Percentiles rank a stretch among this genome's conserved stretches.
Evolutionary conservation across 352 stramenopile species (phyloP).

Genomic region (Pythium monospermum): DNA sequence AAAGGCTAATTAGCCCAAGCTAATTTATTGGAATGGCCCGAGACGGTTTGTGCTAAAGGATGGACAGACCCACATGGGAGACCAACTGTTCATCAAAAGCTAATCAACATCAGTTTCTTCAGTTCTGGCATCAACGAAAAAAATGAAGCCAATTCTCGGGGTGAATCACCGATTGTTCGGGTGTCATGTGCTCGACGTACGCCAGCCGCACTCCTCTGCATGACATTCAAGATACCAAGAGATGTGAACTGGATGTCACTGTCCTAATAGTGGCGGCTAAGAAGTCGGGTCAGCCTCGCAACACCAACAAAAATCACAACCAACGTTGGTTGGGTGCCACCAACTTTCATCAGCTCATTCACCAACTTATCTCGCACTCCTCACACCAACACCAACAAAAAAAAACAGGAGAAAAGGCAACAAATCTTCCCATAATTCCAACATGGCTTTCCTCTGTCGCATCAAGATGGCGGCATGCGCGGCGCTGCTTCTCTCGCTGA

Average conservation of each 20-base stretch:
- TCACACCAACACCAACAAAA: not conserved
- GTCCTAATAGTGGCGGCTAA: too few species aligned
- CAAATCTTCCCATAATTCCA: too few species aligned
- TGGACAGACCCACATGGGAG: not conserved
- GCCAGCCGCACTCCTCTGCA: not conserved
- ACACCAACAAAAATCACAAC: not conserved
- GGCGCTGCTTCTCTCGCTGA: constrained; percentile 1
- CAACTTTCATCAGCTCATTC: constrained; percentile 2
- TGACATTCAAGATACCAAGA: not conserved
- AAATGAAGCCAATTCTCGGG: too few species aligned
- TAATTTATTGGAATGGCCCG: too few species aligned
- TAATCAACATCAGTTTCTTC: too few species aligned
- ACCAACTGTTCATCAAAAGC: constrained; percentile 4
- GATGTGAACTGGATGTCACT: not conserved
- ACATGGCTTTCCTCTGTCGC: constrained; percentile 8
- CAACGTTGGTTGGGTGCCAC: constrained; percentile 1
- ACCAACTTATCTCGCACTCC: constrained; percentile 4
- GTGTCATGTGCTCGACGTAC: not conserved
- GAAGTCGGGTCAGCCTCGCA: too few species aligned
- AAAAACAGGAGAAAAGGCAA: too few species aligned
- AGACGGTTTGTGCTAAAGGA: too few species aligned
- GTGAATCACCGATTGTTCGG: not conserved
- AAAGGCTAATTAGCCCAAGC: too few species aligned
- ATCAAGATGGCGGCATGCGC: not conserved
- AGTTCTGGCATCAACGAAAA: too few species aligned